phyloP scores from a whole-genome alignment of 2,329 filamentous ascomycete genomes.

The Colletotrichum abscissum region DNA sequence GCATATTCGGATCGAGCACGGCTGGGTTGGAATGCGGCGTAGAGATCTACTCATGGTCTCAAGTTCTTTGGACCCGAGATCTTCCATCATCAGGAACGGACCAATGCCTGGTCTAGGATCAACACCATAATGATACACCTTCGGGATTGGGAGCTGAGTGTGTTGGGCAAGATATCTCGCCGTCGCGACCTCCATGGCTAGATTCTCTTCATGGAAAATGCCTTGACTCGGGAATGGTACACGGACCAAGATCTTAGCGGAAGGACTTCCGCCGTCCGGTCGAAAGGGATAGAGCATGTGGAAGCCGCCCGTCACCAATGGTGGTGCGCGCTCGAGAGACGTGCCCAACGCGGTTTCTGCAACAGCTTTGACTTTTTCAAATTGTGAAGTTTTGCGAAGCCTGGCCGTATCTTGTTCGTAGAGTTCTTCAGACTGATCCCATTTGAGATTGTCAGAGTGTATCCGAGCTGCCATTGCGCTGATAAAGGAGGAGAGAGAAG shows the following conservation, averaged over 20 bases:
- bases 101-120: conserved; percentile 38
- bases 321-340: no score
- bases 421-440: no score
- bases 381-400: no score
- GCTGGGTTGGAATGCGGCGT: neutral
- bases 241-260: conserved; percentile 29
- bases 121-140: conserved; percentile 30
- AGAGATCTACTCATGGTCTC: neutral
- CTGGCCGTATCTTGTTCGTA: no score
- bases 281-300: conserved; percentile 32
- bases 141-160: conserved; percentile 23
- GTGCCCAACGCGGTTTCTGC: no score
- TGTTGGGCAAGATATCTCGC: conserved; percentile 15
- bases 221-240: conserved; percentile 30
- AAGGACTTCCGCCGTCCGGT: conserved; percentile 17
- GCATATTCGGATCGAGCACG: conserved; percentile 35
- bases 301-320: conserved; percentile 33
- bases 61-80: conserved; percentile 30
- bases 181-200: conserved; percentile 32
- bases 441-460: no score
- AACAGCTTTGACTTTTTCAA: no score
- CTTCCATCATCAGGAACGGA: conserved; percentile 44
- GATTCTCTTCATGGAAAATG: conserved; percentile 34
- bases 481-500: no score
- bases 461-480: neutral